Base-by-base conservation (phyloP, 345 rosid species). In the Acer negundo region DNA sequence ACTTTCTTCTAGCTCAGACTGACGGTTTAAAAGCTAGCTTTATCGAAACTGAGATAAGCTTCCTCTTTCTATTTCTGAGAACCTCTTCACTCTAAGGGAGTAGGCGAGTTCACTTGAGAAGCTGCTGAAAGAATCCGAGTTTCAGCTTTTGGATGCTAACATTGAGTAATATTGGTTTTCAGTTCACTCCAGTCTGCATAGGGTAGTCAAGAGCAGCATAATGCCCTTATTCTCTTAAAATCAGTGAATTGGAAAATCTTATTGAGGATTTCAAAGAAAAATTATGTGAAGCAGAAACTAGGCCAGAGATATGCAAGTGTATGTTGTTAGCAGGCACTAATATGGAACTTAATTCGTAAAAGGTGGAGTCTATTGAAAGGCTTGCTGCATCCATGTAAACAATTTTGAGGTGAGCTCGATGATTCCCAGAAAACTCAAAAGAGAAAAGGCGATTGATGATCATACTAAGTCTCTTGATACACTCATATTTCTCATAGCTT, bases 301-400 rank as follows among this genome's bases (percentile, higher is more conserved):
- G 86, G 75, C 90, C 86, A 26, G 84, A 83, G 59, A 83, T 61
- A 85, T 83, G 77, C 72, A 84, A 79, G 78, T 86, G 81, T 75
- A 85, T 80, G 73, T 72, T 73, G 28, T 70, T 93, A 71, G 81
- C 75, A 46, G 92, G 84, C 82, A 86, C 78, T 59, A 89, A 82
- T 47, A 80, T 72, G 67, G 85, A 84, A 77, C 92, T 90, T 46
- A 84, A 81, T 53, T 62, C 78, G 3, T 88, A 92, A 85, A 95
- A 85, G 86, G 84, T 87, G 64, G 86, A 86, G 40, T 82, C 78
- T 12, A 89, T 96, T 66, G 95, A 93, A 82, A 87, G 83, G 81
- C 92, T 4, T 31, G 35, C 35, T 4, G 35, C 35, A 3, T 31
- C 35, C 35, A 31, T 31, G 35, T 31, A 31, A 3, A 31, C 35